Conservation (phyloP, 2,329 filamentous ascomycete species). For the Neonectria ditissima region DNA sequence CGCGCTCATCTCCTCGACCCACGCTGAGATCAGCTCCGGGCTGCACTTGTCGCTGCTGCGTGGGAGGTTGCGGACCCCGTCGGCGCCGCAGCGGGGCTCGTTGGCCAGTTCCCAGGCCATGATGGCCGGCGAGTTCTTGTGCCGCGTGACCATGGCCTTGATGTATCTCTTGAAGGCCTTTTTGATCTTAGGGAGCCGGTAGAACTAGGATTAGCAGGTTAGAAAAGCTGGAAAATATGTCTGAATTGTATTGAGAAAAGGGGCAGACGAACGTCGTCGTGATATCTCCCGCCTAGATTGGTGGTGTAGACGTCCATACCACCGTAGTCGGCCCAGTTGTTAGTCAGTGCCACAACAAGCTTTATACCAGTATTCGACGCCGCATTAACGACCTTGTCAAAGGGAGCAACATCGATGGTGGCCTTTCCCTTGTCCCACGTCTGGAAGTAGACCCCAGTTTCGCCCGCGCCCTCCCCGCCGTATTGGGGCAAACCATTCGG, state of each 20-base stretch:
- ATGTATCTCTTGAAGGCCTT: conserved; percentile 69
- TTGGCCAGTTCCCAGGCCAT: conserved; percentile 78
- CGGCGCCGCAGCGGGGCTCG: conserved; percentile 65
- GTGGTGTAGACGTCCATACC: conserved; percentile 70
- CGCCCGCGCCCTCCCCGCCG: conserved; percentile 27
- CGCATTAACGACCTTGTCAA: conserved; percentile 72
- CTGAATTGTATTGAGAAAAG: neutral
- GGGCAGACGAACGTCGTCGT: conserved; percentile 44
- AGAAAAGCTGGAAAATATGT: neutral
- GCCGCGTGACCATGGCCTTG: conserved; percentile 68
- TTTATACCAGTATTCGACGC: conserved; percentile 71
- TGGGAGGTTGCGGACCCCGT: conserved; percentile 50
- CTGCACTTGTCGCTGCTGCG: conserved; percentile 62
- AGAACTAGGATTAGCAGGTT: conserved; percentile 55
- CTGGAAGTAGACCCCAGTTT: conserved; percentile 63
- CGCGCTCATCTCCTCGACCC: conserved; percentile 66
- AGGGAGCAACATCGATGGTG: conserved; percentile 65
- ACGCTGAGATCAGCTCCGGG: conserved; percentile 67
- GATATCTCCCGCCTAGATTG: conserved; percentile 64
- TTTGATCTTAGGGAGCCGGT: conserved; percentile 62
- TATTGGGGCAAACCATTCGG: conserved; percentile 35
- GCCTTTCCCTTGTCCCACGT: conserved; percentile 71
- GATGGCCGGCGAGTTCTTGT: conserved; percentile 68
- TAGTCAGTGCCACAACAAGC: conserved; percentile 65
- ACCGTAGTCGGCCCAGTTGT: conserved; percentile 71